These are phyloP conservation scores for Fusarium lyarnte DNA, from an alignment of 2,329 filamentous ascomycete species.

Conservation along the genomic window DNA sequence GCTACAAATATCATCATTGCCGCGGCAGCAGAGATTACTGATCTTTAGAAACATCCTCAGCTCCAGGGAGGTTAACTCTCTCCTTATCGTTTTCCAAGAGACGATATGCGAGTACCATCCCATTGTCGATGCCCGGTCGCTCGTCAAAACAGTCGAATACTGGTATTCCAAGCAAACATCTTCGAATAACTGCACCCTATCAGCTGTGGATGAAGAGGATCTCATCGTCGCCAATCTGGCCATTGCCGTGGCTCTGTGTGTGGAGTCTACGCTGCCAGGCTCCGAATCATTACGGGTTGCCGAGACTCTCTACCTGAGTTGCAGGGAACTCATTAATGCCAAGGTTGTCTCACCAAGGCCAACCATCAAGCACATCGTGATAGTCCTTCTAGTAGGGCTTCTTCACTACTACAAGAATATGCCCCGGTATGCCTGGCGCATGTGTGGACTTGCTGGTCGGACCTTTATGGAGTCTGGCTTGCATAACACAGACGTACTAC, in stretches of 20 bases:
- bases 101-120: background rate
- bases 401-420: background rate
- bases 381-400: background rate
- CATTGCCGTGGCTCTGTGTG: background rate
- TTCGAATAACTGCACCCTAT: background rate
- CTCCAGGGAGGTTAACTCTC: background rate
- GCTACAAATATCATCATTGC: background rate
- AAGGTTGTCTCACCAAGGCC: background rate
- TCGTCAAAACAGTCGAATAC: background rate
- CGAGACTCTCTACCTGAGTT: background rate
- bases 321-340: background rate
- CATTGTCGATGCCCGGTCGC: background rate
- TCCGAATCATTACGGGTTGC: background rate
- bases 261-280: background rate
- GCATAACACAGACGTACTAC: background rate
- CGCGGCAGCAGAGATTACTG: background rate
- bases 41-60: background rate
- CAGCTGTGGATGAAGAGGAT: background rate
- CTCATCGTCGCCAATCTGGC: background rate
- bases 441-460: background rate
- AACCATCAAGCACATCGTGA: background rate
- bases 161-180: background rate
- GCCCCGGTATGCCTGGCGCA: constrained; percentile 1
- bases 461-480: background rate
- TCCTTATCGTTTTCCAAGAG: background rate